These are phyloP conservation scores for Plasmodium chabaudi DNA, from an alignment of 169 alveolate genomes.

Conservation along the genomic window DNA sequence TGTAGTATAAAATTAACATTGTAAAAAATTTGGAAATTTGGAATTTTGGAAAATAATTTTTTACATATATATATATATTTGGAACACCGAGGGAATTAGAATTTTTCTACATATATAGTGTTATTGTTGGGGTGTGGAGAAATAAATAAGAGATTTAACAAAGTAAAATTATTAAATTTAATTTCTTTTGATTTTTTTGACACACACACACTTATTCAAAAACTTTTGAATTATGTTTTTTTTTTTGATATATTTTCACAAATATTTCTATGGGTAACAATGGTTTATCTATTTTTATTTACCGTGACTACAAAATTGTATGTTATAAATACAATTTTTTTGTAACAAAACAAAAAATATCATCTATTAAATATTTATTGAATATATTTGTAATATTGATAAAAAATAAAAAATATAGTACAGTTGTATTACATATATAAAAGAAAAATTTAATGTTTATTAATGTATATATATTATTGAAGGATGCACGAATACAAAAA, in stretches of 20 bases:
- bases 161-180: constrained; percentile 8
- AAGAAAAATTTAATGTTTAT: too few relatives aligned
- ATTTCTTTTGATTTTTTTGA: constrained; percentile 18
- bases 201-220: constrained; percentile 30
- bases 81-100: too few relatives aligned
- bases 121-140: not conserved
- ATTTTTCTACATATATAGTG: not conserved
- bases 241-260: not conserved
- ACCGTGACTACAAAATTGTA: constrained; percentile 35
- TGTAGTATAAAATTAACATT: constrained; percentile 11
- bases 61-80: not conserved
- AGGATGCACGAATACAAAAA: constrained; percentile 35
- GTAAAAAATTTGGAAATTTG: constrained; percentile 14
- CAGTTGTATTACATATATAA: too few relatives aligned
- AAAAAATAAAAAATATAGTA: too few relatives aligned
- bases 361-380: constrained; percentile 18
- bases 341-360: constrained; percentile 20
- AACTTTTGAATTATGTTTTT: constrained; percentile 17
- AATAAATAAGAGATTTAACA: constrained; percentile 5
- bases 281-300: constrained; percentile 18
- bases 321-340: constrained; percentile 3
- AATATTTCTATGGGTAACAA: constrained; percentile 6
- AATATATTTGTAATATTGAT: not conserved
- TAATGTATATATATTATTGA: too few relatives aligned
- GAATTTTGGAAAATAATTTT: constrained; percentile 1